These are phyloP conservation scores for Tetraselmis striata DNA, from an alignment of 139 green algal species.

Conservation along the genomic window DNA sequence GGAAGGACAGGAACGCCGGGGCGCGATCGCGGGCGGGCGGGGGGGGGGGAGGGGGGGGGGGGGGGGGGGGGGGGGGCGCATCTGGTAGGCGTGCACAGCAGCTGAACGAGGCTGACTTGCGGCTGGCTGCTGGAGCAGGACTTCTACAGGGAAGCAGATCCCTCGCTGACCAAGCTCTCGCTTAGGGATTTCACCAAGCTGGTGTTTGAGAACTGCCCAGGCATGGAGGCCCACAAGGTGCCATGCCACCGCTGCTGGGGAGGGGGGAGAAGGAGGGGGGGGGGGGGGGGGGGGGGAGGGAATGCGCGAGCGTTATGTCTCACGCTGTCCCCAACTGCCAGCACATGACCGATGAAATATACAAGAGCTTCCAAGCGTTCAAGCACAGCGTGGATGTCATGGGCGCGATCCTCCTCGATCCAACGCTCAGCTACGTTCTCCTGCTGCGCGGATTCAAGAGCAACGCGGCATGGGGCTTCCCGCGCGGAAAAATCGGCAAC, in stretches of 20 bases:
- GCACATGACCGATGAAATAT: constrained; percentile 52
- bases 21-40: too few species aligned
- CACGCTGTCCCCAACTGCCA: neutral
- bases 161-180: constrained; percentile 32
- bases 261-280: neutral
- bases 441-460: constrained; percentile 78
- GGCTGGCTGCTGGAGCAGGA: constrained; percentile 21
- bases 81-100: too few species aligned
- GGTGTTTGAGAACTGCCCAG: constrained; percentile 62
- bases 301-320: neutral
- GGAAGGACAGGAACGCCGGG: too few species aligned
- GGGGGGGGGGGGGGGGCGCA: too few species aligned
- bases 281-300: neutral
- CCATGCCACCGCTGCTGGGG: neutral
- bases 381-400: constrained; percentile 77
- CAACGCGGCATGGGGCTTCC: constrained; percentile 83
- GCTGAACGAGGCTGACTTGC: too few species aligned
- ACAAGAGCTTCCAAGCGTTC: constrained; percentile 76
- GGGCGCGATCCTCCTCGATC: constrained; percentile 84
- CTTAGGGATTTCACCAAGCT: constrained; percentile 67
- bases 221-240: constrained; percentile 54
- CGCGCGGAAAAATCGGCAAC: constrained; percentile 82
- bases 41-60: too few species aligned
- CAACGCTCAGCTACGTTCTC: constrained; percentile 66
- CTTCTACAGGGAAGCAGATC: constrained; percentile 23